phyloP scores from a whole-genome alignment of 768 basidiomycete species.

The Agrocybe pediades region DNA sequence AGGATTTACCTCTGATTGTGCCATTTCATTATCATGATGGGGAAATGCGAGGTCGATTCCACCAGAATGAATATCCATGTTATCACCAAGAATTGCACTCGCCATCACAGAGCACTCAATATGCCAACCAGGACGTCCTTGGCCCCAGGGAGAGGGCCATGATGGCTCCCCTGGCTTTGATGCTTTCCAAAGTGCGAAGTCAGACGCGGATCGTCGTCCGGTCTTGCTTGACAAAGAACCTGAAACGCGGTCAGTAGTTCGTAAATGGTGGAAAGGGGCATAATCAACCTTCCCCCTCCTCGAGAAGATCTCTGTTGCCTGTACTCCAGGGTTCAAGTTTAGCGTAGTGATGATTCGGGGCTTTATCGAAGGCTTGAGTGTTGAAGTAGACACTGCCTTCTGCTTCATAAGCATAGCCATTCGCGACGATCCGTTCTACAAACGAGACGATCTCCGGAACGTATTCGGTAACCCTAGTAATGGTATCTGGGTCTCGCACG shows the following conservation, averaged over 20 bases:
- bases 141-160: constrained; percentile 96
- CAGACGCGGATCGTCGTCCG: constrained; percentile 79
- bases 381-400: constrained; percentile 92
- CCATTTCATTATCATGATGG: constrained; percentile 98
- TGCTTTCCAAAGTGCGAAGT: constrained; percentile 98
- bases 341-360: constrained; percentile 81
- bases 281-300: constrained; percentile 86
- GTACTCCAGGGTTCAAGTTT: constrained; percentile 97
- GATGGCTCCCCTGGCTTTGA: constrained; percentile 95
- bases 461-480: constrained; percentile 97
- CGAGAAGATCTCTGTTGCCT: constrained; percentile 86
- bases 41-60: constrained; percentile 98
- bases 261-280: not conserved
- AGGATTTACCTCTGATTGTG: constrained; percentile 82
- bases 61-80: constrained; percentile 98
- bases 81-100: constrained; percentile 82
- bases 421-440: constrained; percentile 80
- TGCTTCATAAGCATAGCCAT: constrained; percentile 75
- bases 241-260: constrained; percentile 15
- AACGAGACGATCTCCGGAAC: constrained; percentile 93
- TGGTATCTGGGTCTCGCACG: constrained; percentile 84
- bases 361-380: constrained; percentile 76
- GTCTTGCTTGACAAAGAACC: constrained; percentile 44
- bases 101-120: constrained; percentile 99
- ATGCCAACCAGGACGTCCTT: constrained; percentile 97